Evolutionary conservation across 768 basidiomycete genomes (phyloP).

Genomic region (Candolleomyces aberdarensis): DNA sequence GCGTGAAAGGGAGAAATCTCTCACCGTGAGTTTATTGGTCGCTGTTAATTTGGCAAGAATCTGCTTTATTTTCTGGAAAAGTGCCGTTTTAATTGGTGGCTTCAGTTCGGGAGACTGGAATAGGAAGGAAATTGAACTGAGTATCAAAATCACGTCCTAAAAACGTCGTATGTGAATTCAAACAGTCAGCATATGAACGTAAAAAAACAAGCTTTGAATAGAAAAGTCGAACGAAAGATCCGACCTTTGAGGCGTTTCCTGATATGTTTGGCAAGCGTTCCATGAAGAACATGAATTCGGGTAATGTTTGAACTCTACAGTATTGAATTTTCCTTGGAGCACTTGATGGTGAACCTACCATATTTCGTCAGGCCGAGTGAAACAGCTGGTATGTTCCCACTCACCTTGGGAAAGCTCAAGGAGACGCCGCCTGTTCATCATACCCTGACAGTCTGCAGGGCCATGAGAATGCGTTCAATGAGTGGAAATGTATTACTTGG

Average conservation of each 20-base stretch:
- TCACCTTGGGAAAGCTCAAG: conserved; percentile 23
- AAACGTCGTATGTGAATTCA: not conserved
- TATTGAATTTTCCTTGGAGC: not conserved
- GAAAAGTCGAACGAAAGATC: not conserved
- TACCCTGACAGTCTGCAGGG: conserved; percentile 45
- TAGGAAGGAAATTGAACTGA: conserved; percentile 66
- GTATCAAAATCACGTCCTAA: conserved; percentile 57
- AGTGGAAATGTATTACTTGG: not conserved
- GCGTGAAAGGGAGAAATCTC: not conserved
- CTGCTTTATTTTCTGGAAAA: conserved; percentile 54
- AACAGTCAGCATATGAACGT: not conserved
- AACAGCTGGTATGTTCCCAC: conserved; percentile 15
- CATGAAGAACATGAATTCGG: conserved; percentile 58
- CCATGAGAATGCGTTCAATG: not conserved
- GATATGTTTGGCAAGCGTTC: conserved; percentile 50
- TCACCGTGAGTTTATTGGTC: not conserved
- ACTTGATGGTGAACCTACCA: not conserved
- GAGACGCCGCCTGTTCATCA: conserved; percentile 31
- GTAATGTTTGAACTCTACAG: conserved; percentile 41
- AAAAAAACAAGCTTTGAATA: not conserved
- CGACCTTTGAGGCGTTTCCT: conserved; percentile 43
- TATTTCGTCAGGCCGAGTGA: not conserved
- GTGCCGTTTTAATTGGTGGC: conserved; percentile 32
- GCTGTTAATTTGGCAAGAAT: conserved; percentile 39
- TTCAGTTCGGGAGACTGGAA: conserved; percentile 52